Base-by-base conservation (phyloP, 1,284 basidiomycete species). In the Boletus semigastroideus region DNA sequence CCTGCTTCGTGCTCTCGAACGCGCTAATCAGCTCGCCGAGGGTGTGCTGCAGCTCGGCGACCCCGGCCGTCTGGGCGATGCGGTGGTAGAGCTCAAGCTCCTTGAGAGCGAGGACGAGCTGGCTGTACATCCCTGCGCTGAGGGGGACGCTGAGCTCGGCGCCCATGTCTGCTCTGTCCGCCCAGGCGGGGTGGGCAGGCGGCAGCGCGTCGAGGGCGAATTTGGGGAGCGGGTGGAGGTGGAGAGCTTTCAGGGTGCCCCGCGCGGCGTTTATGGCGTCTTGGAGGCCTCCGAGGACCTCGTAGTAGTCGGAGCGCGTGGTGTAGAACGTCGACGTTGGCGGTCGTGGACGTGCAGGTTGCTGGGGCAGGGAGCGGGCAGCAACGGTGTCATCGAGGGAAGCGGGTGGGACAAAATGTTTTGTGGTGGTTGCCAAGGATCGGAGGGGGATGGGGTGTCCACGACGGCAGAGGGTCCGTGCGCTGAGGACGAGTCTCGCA, bases 311-410 rank as follows among this genome's bases (percentile, higher is more conserved):
- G 0, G 90, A 77, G 42, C 87, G 84, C n/a, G 85, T 88, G n/a
- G 93, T 93, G 73, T 91, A 97, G 74, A 94, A 95, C 46, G 84
- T 83, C 16, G 90, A 79, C 2, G 91, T 88, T 27, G 74, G 67
- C 17, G 81, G 77, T 44, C 69, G 66, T 25, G 66, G 64, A n/a
- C 42, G 59, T 14, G 36, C 6, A 34, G 12, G 63, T 19, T 53
- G 52, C 22, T n/a, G n/a, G n/a, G n/a, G n/a, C n/a, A n/a, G n/a
- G n/a, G n/a, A n/a, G n/a, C n/a, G n/a, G 51, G 13, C 5, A 46
- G 39, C 33, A 34, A 39, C 56, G 31, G 48, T 34, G 37, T 61
- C 47, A 2, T 46, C 46, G 41, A 62, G 56, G 8, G 62, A 62
- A n/a, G 61, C 57, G 1, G 59, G 61, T 1, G 61, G 64, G 0